A percentile compares a stretch with the other conserved stretches of the same genome.
These are phyloP conservation scores for Closterium sp. DNA, from an alignment of 139 green algal genomes.

Conservation along the genomic window DNA sequence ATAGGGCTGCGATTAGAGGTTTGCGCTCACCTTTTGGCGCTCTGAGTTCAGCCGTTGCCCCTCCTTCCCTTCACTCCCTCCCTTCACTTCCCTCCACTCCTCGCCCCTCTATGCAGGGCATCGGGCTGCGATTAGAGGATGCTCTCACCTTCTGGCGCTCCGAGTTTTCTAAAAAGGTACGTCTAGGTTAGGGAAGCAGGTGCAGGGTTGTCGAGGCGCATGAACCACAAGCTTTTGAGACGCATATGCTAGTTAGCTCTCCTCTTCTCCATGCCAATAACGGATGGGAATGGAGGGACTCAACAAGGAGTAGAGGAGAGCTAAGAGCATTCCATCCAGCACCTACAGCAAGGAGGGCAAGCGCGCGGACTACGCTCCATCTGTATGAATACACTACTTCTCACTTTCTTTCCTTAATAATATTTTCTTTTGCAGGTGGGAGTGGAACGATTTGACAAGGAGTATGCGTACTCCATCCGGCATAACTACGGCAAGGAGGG, in stretches of 20 bases:
- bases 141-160: slow-evolving; percentile 88
- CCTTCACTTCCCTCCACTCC: background rate
- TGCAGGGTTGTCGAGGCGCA: too few relatives aligned
- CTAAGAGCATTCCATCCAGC: slow-evolving; percentile 91
- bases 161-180: slow-evolving; percentile 70
- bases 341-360: slow-evolving; percentile 97
- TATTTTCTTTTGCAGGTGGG: slow-evolving; percentile 7
- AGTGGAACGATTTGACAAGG: slow-evolving; percentile 92
- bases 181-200: too few relatives aligned
- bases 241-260: too few relatives aligned
- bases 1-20: too few relatives aligned
- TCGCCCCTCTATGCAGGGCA: slow-evolving; percentile 56
- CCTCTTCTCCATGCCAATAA: background rate
- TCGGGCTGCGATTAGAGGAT: slow-evolving; percentile 87
- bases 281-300: slow-evolving; percentile 77
- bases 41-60: background rate
- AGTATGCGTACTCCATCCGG: slow-evolving; percentile 95
- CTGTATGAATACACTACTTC: slow-evolving; percentile 64
- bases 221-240: too few relatives aligned
- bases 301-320: slow-evolving; percentile 95
- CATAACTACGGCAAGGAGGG: slow-evolving; percentile 98
- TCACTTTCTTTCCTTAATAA: background rate
- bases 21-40: slow-evolving; percentile 11
- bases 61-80: background rate
- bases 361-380: slow-evolving; percentile 84